Evolutionary conservation across 2,329 filamentous ascomycete species (phyloP), one percentile per base, ranked within the genome.

Genomic region (Purpureocillium takamizusanense): DNA sequence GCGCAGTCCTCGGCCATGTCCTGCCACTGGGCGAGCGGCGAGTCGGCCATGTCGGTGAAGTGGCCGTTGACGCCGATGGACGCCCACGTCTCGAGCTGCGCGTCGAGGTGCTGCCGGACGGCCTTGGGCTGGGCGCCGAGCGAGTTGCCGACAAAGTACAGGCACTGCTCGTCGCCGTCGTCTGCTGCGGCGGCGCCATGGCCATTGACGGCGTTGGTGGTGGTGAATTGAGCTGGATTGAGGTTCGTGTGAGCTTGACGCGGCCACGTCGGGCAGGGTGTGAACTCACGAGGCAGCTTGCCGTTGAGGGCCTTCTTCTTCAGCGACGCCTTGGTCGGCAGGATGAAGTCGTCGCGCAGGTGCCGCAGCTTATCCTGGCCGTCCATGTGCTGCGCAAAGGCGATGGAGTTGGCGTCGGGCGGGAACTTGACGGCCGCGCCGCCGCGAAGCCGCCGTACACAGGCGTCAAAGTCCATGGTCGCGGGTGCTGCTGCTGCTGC

Each of bases 101-200:
- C 73, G 33, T 80, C 67, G 44, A 94, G 63, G 45, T 86, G 80
- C 13, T 71, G 64, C 14, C 74, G 68, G 0, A 81, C 79, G 12
- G 74, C 73, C 44, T 74, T 78, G 33, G 89, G 87, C 57, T 95
- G 88, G 4, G 90, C 74, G 29, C 88, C 88, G 1, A 95, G 73
- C 0, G 87, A 94, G 65, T 95, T 94, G 40, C 89, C 89, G 48
- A 87, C 90, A 46, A 95, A 79, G 60, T 95, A 95, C 42, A 86
- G 81, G 42, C 59, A 57, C 41, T 55, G 51, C 34, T 60, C 49
- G 6, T 50, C 62, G n/a, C 17, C 7, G 11, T 5, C 4, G 2
- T 27, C 17, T 44, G 40, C 12, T 28, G 8, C 25, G 25, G 7
- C 12, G 8, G 28, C 28, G 11, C 7, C 28, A 6, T 30, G 28